Base-by-base conservation (phyloP, 2,329 filamentous ascomycete species). In the Davidsoniella virescens region DNA sequence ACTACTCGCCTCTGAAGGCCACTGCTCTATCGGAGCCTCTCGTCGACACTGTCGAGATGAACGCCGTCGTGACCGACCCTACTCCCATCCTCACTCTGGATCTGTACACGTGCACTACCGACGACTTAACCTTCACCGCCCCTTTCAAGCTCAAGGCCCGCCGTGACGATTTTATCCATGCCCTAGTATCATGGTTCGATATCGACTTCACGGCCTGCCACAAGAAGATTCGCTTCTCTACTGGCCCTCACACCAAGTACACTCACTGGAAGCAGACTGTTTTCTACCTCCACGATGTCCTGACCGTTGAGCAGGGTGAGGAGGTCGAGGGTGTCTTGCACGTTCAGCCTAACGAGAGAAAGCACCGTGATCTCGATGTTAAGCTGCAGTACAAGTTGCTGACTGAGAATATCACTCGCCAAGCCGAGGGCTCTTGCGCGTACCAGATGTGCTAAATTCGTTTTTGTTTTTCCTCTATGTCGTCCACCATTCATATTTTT, bases 231-330 rank as follows among this genome's bases (percentile, higher is more conserved):
- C 79, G 82, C 62, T 98, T 98, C 75, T 94, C 86, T 49, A 98
- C 92, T 16, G 92, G 92, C 18, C 92, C 92, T 25, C 92, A 96
- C 69, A 93, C 90, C 59, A 96, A 95, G 71, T 96, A 96, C 71
- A 98, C 92, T 16, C 92, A 98, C 75, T 98, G 92, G 92, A 98
- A 98, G 72, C 92, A 98, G 73, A 98, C 92, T 10, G 92, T 98
- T 55, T 96, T 98, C 71, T 98, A 98, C 70, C 74, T 98, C 56
- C 79, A 84, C 61, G 88, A 98, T 58, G 85, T 94, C 33, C 71
- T 98, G 56, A 96, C 88, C 16, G 87, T 94, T 37, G 82, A 94
- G 66, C 75, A 86, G 61, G 87, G 83, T 52, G 92, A 98, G 71
- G 73, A 77, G 60, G 73, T 98, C 54, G 68, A 70, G 54, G 85